Base-by-base conservation (phyloP, 2,329 filamentous ascomycete species). In the Beauveria sp. region DNA sequence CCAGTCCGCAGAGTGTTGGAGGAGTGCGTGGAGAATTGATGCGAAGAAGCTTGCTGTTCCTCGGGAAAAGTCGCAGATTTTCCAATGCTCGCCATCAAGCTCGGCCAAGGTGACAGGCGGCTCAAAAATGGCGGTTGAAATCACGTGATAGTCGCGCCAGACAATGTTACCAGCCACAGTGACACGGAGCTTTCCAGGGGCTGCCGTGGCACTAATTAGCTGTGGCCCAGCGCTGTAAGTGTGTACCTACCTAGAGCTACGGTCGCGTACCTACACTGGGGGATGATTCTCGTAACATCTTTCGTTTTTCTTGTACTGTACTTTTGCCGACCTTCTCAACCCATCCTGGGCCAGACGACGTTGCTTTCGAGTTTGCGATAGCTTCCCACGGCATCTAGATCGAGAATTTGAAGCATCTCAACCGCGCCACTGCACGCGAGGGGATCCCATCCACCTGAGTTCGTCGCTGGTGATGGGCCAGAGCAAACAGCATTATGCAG, bases 11-110 rank as follows among this genome's bases (percentile, higher is more conserved):
- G 70, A 70, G 71, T 71, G 75, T 69, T 71, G 75, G 70, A 72
- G 69, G 70, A 76, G 73, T 74, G 70, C 69, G 73, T 68, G 68
- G 72, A 72, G 71, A 71, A 67, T 69, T 69, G 71, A 68, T 68
- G 60, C 68, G 71, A 76, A 74, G 74, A 69, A 74, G 75, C 77
- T 71, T 70, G 70, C 73, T 70, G 68, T 71, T 69, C 34, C 65
- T 77, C 76, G 76, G 76, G 75, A 78, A 77, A 79, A 78, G 73
- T 78, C 76, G 76, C 75, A 75, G 73, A 74, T 77, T 77, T 76
- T 76, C 73, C 72, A 69, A 67, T 65, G 64, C 12, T 63, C 56
- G 43, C 61, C 50, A 60, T 60, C 42, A 67, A 74, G 72, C 72
- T 74, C 71, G 71, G 73, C 38, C 62, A 63, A 56, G 57, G 49